Conservation (phyloP, 306 rosid species). For the Ceratonia siliqua region DNA sequence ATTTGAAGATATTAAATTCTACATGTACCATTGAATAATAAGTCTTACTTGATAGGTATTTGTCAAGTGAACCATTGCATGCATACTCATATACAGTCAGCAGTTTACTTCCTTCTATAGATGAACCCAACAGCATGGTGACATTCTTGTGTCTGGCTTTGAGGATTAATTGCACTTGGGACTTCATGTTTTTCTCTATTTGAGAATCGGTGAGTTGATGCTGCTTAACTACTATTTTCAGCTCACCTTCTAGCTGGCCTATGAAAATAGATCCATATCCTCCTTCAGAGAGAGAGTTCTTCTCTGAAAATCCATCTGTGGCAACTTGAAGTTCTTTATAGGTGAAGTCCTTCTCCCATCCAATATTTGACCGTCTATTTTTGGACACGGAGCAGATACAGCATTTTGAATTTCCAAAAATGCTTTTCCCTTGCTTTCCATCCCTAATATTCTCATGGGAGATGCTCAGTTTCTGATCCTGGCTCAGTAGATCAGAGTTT, state of each 20-base stretch:
- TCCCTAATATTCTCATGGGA: constrained; percentile 25
- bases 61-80: constrained; percentile 80
- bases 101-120: constrained; percentile 48
- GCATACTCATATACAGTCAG: constrained; percentile 72
- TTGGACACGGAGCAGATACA: constrained; percentile 56
- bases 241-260: constrained; percentile 51
- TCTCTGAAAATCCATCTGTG: constrained; percentile 57
- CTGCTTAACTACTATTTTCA: constrained; percentile 70
- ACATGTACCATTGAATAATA: background rate
- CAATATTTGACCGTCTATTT: constrained; percentile 50
- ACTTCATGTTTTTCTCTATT: constrained; percentile 56
- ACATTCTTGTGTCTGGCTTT: constrained; percentile 75
- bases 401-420: constrained; percentile 23
- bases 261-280: constrained; percentile 50
- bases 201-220: constrained; percentile 55
- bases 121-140: constrained; percentile 69
- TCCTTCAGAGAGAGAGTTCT: constrained; percentile 58
- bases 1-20: background rate
- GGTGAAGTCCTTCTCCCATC: constrained; percentile 57
- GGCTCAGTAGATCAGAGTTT: constrained; percentile 2
- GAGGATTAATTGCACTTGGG: constrained; percentile 62
- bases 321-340: constrained; percentile 60
- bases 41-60: constrained; percentile 70
- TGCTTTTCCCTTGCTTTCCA: constrained; percentile 14
- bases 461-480: constrained; percentile 20